Percentiles rank a stretch among this genome's conserved stretches.
Evolutionary conservation across 2,329 filamentous ascomycete species (phyloP).

Genomic region (Metarhizium guizhouense): DNA sequence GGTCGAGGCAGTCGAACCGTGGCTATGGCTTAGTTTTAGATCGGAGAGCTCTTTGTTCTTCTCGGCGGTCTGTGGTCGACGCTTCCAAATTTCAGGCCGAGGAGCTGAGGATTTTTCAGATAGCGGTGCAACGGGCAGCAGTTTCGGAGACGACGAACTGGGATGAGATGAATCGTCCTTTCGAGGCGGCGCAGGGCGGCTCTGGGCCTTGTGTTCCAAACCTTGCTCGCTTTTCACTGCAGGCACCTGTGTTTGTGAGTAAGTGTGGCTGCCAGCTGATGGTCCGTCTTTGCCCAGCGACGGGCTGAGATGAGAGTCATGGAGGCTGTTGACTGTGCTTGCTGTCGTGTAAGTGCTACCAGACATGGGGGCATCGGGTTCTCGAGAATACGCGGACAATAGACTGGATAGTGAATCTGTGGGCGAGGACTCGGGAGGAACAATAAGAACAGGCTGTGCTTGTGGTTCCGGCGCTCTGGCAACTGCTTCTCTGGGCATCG

Average conservation of each 20-base stretch:
- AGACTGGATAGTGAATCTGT: slow-evolving; percentile 44
- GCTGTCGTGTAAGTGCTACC: slow-evolving; percentile 6
- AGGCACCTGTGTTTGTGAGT: background rate
- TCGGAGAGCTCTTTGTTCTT: slow-evolving; percentile 36
- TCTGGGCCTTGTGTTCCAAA: background rate
- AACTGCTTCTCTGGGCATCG: slow-evolving; percentile 29
- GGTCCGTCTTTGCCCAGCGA: background rate
- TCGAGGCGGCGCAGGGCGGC: slow-evolving; percentile 13
- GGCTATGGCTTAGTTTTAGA: slow-evolving; percentile 38
- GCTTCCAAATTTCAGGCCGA: slow-evolving; percentile 34
- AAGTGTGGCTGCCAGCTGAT: background rate
- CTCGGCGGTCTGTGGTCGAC: slow-evolving; percentile 41
- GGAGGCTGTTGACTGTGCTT: slow-evolving; percentile 1
- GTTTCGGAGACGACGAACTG: background rate
- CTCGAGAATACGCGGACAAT: slow-evolving; percentile 44
- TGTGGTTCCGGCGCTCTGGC: slow-evolving; percentile 5
- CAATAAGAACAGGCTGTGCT: slow-evolving; percentile 4
- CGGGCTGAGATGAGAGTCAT: slow-evolving; percentile 1
- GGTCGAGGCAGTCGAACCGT: slow-evolving; percentile 39
- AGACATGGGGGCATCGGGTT: slow-evolving; percentile 27
- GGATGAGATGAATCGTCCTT: slow-evolving; percentile 16
- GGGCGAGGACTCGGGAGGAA: slow-evolving; percentile 26
- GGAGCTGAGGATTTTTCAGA: slow-evolving; percentile 16
- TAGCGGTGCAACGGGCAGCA: slow-evolving; percentile 7
- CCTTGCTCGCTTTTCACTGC: slow-evolving; percentile 1